Conservation (phyloP, 805 yeast species). For the Candida coleopterorum region DNA sequence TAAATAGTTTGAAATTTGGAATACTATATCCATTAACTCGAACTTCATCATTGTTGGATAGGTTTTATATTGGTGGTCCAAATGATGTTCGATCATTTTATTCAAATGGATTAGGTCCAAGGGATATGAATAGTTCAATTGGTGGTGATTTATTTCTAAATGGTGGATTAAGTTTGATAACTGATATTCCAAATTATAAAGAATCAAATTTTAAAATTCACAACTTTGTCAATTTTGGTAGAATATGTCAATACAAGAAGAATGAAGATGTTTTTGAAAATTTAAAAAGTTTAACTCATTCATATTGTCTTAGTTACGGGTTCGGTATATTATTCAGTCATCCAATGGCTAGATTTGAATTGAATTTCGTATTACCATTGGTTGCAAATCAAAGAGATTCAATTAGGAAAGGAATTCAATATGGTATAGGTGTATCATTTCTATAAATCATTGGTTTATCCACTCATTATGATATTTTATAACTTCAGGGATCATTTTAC, state of each 20-base stretch:
- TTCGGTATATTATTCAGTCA: constrained; percentile 49
- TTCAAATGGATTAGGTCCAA: constrained; percentile 53
- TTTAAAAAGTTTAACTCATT: constrained; percentile 8
- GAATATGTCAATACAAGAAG: constrained; percentile 26
- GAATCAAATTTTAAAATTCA: constrained; percentile 48
- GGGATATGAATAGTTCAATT: constrained; percentile 41
- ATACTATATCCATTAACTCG: constrained; percentile 19
- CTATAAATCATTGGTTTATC: constrained; percentile 43
- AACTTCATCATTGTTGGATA: constrained; percentile 40
- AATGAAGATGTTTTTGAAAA: constrained; percentile 2
- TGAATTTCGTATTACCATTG: constrained; percentile 51
- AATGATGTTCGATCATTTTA: constrained; percentile 52
- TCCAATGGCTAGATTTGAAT: constrained; percentile 55
- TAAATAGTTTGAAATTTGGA: constrained; percentile 31
- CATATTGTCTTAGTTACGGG: constrained; percentile 39
- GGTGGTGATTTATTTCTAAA: constrained; percentile 50
- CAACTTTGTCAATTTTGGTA: constrained; percentile 45
- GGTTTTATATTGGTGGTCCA: constrained; percentile 56
- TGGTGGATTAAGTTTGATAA: constrained; percentile 42
- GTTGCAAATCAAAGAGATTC: constrained; percentile 41
- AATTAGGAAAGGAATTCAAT: constrained; percentile 50
- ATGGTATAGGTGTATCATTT: constrained; percentile 57
- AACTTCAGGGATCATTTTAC: constrained; percentile 74
- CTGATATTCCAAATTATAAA: constrained; percentile 37
- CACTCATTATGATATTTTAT: constrained; percentile 58